Evolutionary conservation across 169 alveolate genomes (phyloP), one percentile per base, ranked within the genome.

Genomic region (Plasmodium sp.): DNA sequence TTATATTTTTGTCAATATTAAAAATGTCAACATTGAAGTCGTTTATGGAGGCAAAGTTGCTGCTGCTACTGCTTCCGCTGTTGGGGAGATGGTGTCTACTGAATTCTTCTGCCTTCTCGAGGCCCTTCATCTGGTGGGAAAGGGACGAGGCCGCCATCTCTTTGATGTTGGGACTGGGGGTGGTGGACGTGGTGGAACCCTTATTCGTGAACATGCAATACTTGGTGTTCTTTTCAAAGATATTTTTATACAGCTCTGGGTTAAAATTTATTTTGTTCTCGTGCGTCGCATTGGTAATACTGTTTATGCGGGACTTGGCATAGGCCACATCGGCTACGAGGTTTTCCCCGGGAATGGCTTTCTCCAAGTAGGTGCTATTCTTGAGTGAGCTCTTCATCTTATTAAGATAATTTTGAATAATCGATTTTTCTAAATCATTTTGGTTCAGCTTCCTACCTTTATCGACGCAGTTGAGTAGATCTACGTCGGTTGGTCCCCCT

Each of bases 371-470:
- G 14, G 51, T 36, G 45, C 81, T 81, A 81, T 45, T 45, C 43
- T 51, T 92, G 22, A 85, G 67, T 1, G 94, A 83, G 48, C 80
- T 75, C 41, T 81, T 81, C 95, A 85, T 77, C 51, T 77, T 85
- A 67, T 75, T 79, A 16, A 77, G 43, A 48, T 84, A 84, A 77
- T 84, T 77, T 31, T 86, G 93, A 51, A 86, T 86, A 5, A 86
- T 86, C 0, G 93, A 86, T 86, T 86, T 75, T 86, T 86, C 93
- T 51, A 86, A 18, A 51, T 86, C 93, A 27, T 7, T 77, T 51
- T 86, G 80, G 39, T 75, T 75, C 31, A 75, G 5, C 71, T 75
- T 86, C 77, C 79, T 34, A 72, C 41, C 45, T 36, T 83, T 83
- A 31, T 84, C 93, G 16, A 27, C 73, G 7, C 56, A 12, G 54